Base-by-base conservation (phyloP, 768 basidiomycete genomes). In the Rhodotorula babjevae region DNA sequence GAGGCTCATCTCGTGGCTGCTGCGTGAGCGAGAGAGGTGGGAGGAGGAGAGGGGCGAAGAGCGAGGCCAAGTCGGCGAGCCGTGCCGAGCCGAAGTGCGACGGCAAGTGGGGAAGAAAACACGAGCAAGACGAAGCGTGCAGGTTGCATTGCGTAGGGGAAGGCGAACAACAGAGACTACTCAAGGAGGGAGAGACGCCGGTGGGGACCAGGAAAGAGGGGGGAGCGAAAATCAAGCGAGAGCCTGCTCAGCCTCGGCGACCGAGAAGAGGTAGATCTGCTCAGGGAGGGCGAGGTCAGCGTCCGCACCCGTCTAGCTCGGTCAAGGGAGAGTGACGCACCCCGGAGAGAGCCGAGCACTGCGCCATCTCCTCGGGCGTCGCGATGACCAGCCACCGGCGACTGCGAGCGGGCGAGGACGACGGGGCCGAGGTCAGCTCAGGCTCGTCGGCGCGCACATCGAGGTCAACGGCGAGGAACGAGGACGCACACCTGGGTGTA, bases 301-400 rank as follows among this genome's bases (percentile, higher is more conserved):
- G 23, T 7, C 49, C 5, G 49, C 9, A 42, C 42, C 42, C 7
- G 9, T 42, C 19, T 25, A 25, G 21, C 49, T 8, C n/a, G n/a
- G n/a, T n/a, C n/a, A 52, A 25, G 23, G 27, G 50, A 12, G 9
- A 62, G 23, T 0, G 1, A 49, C 67, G 36, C 27, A 72, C 71
- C 1, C 71, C 71, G 2, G 63, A 53, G 11, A 63, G 42, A 2
- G 71, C 8, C 10, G 12, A 18, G 49, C 52, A 42, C 5, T 27
- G 21, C 2, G 2, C 29, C 21, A 64, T 21, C 42, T 72, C 67
- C 2, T 68, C 63, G 15, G n/a, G 58, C 21, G 63, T 68, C 3
- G 66, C 66, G 33, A 72, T 33, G 36, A 72, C 31, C 44, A 65
- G 33, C 71, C 71, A 72, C 12, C 67, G 57, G 12, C 71, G 71